Percentiles rank a stretch among this genome's conserved stretches.
Conservation (phyloP, 2,329 filamentous ascomycete species). For the Helotiales sp. region DNA sequence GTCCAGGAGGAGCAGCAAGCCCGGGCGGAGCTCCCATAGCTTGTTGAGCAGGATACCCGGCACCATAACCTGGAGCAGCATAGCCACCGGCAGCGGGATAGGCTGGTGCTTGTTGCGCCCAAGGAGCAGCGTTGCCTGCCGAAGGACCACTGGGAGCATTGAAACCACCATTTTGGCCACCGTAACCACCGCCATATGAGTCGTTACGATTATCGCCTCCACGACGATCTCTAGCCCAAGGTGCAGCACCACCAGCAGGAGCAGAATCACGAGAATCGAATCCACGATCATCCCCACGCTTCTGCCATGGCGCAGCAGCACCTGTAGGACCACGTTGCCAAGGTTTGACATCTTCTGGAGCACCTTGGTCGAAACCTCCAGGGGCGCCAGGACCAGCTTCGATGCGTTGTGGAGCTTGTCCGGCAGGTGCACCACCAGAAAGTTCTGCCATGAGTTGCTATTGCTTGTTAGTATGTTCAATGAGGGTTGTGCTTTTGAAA, state of each 20-base stretch:
- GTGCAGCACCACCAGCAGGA: constrained; percentile 48
- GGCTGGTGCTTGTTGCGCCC: constrained; percentile 43
- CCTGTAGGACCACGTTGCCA: constrained; percentile 88
- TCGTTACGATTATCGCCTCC: constrained; percentile 45
- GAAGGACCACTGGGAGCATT: constrained; percentile 52
- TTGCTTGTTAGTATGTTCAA: constrained; percentile 37
- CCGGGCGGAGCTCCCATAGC: constrained; percentile 46
- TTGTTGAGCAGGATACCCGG: constrained; percentile 43
- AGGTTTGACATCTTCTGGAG: constrained; percentile 66
- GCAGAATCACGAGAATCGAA: constrained; percentile 37
- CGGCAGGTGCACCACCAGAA: constrained; percentile 60
- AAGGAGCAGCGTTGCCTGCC: constrained; percentile 41
- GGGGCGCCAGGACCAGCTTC: constrained; percentile 73
- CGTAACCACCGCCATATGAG: constrained; percentile 41
- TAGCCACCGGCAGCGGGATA: constrained; percentile 44
- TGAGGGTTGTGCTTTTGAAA: background rate
- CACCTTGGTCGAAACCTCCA: constrained; percentile 55
- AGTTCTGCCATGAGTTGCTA: constrained; percentile 98
- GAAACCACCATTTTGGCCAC: constrained; percentile 46
- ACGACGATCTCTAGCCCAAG: constrained; percentile 62
- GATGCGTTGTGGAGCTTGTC: constrained; percentile 72
- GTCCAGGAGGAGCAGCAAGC: constrained; percentile 43
- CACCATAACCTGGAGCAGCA: constrained; percentile 41
- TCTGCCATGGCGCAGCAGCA: constrained; percentile 76
- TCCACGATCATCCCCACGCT: constrained; percentile 45